phyloP scores from a whole-genome alignment of 768 basidiomycete genomes.

The Boletus reticuloceps region DNA sequence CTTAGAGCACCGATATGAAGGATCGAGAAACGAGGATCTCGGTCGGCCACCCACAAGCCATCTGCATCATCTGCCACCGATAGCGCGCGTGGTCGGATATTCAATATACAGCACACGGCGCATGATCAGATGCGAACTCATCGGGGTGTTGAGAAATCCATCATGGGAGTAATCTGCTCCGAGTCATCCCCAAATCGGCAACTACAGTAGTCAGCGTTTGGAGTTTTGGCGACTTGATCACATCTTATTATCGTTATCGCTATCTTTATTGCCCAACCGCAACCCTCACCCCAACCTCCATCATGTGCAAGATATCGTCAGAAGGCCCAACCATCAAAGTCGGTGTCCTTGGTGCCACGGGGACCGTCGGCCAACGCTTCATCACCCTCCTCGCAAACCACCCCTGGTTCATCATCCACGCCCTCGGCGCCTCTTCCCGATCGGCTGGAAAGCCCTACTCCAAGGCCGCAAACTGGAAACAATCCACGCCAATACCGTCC shows the following conservation, averaged over 20 bases:
- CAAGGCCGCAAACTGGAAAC: slow-evolving; percentile 84
- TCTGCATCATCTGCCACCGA: not conserved
- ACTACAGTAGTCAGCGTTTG: too few relatives aligned
- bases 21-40: not conserved
- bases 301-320: slow-evolving; percentile 18
- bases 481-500: slow-evolving; percentile 69
- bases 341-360: slow-evolving; percentile 84
- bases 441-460: slow-evolving; percentile 84
- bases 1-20: not conserved
- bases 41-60: not conserved
- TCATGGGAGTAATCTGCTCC: too few relatives aligned
- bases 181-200: too few relatives aligned
- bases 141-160: too few relatives aligned
- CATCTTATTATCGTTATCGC: not conserved
- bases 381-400: slow-evolving; percentile 83
- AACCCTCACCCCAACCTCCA: not conserved
- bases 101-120: too few relatives aligned
- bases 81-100: too few relatives aligned
- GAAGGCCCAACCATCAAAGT: slow-evolving; percentile 43
- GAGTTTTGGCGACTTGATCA: too few relatives aligned
- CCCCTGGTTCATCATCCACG: slow-evolving; percentile 86
- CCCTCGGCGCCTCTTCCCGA: slow-evolving; percentile 83
- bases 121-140: too few relatives aligned
- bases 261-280: not conserved
- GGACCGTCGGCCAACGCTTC: slow-evolving; percentile 96